These are phyloP conservation scores for Xylariaceae sp. DNA, from an alignment of 2,329 filamentous ascomycete species.

Conservation along the genomic window DNA sequence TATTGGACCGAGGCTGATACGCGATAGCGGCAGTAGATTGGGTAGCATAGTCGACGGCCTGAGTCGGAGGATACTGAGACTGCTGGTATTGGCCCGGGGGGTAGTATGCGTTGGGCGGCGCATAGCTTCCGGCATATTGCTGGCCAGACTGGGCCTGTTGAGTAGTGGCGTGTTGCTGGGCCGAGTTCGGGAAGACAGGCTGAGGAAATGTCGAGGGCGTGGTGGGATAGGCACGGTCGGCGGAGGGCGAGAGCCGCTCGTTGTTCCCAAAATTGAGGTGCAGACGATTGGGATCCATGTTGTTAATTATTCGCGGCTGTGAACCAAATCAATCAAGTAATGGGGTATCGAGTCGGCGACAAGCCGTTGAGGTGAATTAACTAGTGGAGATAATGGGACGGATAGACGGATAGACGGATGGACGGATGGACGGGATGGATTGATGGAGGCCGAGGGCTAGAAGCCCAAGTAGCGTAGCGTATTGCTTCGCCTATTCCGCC, in stretches of 20 bases:
- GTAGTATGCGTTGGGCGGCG: slow-evolving; percentile 52
- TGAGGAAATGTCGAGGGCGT: slow-evolving; percentile 96
- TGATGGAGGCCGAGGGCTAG: not conserved
- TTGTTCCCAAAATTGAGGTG: slow-evolving; percentile 63
- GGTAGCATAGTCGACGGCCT: slow-evolving; percentile 28
- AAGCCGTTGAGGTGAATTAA: not conserved
- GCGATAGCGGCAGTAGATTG: slow-evolving; percentile 23
- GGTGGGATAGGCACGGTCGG: slow-evolving; percentile 68
- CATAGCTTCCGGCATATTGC: slow-evolving; percentile 44
- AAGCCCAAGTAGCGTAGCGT: not conserved
- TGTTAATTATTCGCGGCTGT: slow-evolving; percentile 17
- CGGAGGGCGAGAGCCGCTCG: slow-evolving; percentile 54
- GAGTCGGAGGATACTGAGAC: slow-evolving; percentile 32
- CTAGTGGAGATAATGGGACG: too few relatives aligned
- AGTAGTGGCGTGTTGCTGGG: slow-evolving; percentile 46
- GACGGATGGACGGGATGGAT: not conserved
- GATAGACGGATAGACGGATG: too few relatives aligned
- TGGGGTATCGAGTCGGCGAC: not conserved
- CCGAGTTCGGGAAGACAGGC: slow-evolving; percentile 57
- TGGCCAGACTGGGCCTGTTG: slow-evolving; percentile 36
- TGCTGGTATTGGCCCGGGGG: slow-evolving; percentile 51
- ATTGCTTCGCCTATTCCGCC: not conserved
- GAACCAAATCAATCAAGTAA: not conserved
- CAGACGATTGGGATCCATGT: slow-evolving; percentile 53
- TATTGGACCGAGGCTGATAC: slow-evolving; percentile 50